Percentiles rank a stretch among this genome's conserved stretches.
Conservation (phyloP, 129 eudicot species). For the Solidago caesia region DNA sequence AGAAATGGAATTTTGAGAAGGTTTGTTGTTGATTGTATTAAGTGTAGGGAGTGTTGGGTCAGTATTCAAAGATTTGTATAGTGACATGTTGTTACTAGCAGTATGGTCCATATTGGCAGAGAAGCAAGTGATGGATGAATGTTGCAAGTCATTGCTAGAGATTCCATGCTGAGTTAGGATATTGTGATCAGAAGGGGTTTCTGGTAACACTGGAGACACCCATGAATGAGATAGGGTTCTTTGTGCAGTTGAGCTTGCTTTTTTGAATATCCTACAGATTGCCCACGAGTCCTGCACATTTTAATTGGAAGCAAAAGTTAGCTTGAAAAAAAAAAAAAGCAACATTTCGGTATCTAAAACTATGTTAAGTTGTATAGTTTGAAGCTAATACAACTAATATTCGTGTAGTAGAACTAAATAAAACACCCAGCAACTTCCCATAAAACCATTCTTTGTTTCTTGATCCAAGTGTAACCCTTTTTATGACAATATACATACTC, state of each 20-base stretch:
- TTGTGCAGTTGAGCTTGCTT: conserved; percentile 75
- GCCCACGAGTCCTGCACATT: conserved; percentile 93
- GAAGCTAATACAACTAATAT: neutral
- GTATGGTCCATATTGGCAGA: conserved; percentile 44
- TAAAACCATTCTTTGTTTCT: neutral
- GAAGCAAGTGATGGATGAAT: conserved; percentile 43
- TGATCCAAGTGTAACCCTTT: neutral
- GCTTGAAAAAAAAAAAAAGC: neutral
- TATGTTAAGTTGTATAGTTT: neutral
- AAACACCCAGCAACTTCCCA: neutral
- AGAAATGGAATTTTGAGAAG: conserved; percentile 38
- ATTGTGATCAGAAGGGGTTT: conserved; percentile 35
- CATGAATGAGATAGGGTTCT: conserved; percentile 81
- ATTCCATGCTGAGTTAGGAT: conserved; percentile 31
- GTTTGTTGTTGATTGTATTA: conserved; percentile 30
- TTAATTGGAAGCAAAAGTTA: conserved; percentile 8
- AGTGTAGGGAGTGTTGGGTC: conserved; percentile 38
- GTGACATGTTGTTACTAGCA: conserved; percentile 31
- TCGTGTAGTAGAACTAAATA: neutral
- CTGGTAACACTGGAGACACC: conserved; percentile 58
- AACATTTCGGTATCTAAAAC: neutral
- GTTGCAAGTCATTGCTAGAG: conserved; percentile 31
- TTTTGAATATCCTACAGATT: conserved; percentile 94
- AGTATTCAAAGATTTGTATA: conserved; percentile 39
- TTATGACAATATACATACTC: neutral